Conservation (phyloP, 352 stramenopile genomes). For the Phytophthora capsici region DNA sequence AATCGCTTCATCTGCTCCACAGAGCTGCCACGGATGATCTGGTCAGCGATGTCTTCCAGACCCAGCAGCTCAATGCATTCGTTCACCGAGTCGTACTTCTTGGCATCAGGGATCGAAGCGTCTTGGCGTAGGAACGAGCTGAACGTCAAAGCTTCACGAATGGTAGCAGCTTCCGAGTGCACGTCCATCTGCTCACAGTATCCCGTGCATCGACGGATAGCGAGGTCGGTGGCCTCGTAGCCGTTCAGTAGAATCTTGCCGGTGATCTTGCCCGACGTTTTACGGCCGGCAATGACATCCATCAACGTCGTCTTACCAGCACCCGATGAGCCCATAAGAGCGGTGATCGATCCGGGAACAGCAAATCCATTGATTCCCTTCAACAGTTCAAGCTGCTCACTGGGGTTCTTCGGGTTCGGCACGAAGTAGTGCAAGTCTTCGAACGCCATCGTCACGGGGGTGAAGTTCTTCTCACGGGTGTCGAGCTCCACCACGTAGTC, state of each 20-base stretch:
- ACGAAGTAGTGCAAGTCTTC: constrained; percentile 36
- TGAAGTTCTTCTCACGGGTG: constrained; percentile 33
- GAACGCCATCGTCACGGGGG: constrained; percentile 41
- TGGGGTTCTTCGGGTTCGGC: constrained; percentile 16
- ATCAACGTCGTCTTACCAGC: constrained; percentile 27
- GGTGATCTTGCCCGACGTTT: constrained; percentile 8
- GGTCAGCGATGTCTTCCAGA: constrained; percentile 33
- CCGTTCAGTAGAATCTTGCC: constrained; percentile 8
- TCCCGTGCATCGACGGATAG: constrained; percentile 30
- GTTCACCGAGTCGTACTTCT: constrained; percentile 13
- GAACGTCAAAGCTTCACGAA: constrained; percentile 18
- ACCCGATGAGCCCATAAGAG: constrained; percentile 20
- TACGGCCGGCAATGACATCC: constrained; percentile 17
- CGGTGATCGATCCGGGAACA: constrained; percentile 17
- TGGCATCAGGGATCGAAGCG: not conserved
- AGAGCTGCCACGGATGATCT: constrained; percentile 30
- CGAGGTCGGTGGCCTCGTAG: constrained; percentile 32
- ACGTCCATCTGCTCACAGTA: constrained; percentile 35
- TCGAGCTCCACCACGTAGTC: not conserved
- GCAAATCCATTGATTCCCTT: constrained; percentile 44
- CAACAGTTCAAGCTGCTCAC: constrained; percentile 38
- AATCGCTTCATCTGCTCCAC: constrained; percentile 11
- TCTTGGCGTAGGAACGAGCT: constrained; percentile 15
- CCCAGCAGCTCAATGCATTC: not conserved
- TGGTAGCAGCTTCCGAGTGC: constrained; percentile 26